Evolutionary conservation across 495 filamentous ascomycete species (phyloP).

Genomic region (Darksidea phi): DNA sequence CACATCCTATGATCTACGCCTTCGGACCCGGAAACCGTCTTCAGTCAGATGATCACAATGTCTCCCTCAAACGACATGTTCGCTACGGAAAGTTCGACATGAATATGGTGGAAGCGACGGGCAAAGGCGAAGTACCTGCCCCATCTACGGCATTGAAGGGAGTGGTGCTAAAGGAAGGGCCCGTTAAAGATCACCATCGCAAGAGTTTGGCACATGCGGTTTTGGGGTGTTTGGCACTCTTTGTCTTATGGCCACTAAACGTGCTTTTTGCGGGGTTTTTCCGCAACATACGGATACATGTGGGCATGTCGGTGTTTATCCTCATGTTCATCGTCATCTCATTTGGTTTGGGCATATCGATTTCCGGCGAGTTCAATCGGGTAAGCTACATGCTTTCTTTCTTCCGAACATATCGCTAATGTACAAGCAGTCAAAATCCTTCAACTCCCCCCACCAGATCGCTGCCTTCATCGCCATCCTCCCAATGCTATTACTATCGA

Average conservation of each 20-base stretch:
- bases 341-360: constrained; percentile 30
- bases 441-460: constrained; percentile 30
- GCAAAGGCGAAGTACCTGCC: constrained; percentile 28
- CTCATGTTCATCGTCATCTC: constrained; percentile 28
- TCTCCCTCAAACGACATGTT: constrained; percentile 28
- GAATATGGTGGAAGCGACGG: constrained; percentile 34
- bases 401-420: background rate
- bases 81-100: constrained; percentile 35
- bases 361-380: constrained; percentile 30
- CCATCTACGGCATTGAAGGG: constrained; percentile 12
- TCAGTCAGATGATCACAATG: constrained; percentile 16
- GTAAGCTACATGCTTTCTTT: constrained; percentile 13
- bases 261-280: constrained; percentile 32
- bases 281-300: constrained; percentile 27
- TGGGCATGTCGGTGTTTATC: constrained; percentile 22
- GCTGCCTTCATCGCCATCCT: constrained; percentile 26
- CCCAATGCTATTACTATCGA: constrained; percentile 18
- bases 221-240: constrained; percentile 30
- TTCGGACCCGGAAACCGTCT: constrained; percentile 32
- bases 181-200: constrained; percentile 24
- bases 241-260: constrained; percentile 35
- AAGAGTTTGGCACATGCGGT: constrained; percentile 33
- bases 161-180: constrained; percentile 17
- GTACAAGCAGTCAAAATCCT: constrained; percentile 24
- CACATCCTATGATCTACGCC: constrained; percentile 37